Evolutionary conservation across 1,139 yeast species (phyloP).

Genomic region (Protomyces lactucae-debilis): DNA sequence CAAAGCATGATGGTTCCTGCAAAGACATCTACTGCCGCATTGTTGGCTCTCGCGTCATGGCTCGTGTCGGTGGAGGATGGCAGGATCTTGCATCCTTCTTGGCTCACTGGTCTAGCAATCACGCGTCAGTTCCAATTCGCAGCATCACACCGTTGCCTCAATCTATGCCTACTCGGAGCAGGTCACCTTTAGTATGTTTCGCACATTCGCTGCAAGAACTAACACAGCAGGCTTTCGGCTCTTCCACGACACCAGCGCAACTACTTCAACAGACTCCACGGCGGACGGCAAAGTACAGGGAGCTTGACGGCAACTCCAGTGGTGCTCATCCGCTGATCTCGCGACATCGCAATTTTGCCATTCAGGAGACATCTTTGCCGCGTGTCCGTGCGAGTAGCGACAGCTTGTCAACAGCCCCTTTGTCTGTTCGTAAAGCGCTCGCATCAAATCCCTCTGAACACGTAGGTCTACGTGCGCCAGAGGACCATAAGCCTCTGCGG

Average conservation of each 20-base stretch:
- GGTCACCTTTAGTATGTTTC: no score
- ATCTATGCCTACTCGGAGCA: no score
- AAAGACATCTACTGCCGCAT: background rate
- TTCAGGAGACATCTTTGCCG: background rate
- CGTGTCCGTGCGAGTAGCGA: background rate
- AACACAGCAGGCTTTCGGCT: background rate
- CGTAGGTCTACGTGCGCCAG: background rate
- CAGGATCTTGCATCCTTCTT: background rate
- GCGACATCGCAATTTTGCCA: background rate
- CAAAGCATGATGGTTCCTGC: background rate
- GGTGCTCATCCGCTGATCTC: background rate
- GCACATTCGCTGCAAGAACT: no score
- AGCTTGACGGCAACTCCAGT: background rate
- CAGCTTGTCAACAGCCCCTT: background rate
- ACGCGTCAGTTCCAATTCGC: background rate
- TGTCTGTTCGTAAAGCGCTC: background rate
- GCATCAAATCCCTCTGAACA: background rate
- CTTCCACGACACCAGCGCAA: background rate
- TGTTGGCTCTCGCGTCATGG: background rate
- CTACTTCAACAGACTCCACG: background rate
- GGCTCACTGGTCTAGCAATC: background rate
- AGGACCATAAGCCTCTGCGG: background rate
- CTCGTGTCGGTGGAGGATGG: background rate
- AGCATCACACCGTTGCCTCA: background rate
- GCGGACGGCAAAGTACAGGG: background rate